These are phyloP conservation scores for Rhodotorula graminis DNA, from an alignment of 768 basidiomycete species.

Conservation along the genomic window DNA sequence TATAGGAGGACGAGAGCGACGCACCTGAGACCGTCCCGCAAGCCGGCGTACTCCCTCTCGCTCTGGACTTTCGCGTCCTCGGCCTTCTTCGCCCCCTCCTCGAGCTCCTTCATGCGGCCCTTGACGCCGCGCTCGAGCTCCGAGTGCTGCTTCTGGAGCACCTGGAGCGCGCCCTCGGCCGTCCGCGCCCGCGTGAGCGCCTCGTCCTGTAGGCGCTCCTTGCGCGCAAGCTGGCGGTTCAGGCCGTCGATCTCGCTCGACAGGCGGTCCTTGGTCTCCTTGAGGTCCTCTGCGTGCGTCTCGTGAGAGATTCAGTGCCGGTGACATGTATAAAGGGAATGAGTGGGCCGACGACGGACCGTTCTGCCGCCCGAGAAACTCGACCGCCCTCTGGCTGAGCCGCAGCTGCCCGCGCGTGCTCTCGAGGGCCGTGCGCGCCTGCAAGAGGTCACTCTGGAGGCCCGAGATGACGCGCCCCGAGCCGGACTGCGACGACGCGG, in stretches of 20 bases:
- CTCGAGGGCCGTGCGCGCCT: conserved; percentile 73
- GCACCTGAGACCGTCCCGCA: conserved; percentile 67
- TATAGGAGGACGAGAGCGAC: neutral
- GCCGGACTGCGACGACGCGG: conserved; percentile 33
- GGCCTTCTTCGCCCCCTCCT: conserved; percentile 7
- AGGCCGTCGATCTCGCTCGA: conserved; percentile 79
- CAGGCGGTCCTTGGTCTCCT: conserved; percentile 76
- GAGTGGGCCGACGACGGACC: conserved; percentile 10
- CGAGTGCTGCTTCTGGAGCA: conserved; percentile 68
- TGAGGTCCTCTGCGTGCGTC: conserved; percentile 65
- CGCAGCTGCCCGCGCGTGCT: conserved; percentile 78
- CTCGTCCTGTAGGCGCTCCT: conserved; percentile 81
- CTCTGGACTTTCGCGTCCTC: conserved; percentile 59
- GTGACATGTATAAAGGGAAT: too few species aligned
- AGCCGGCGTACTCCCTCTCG: conserved; percentile 73
- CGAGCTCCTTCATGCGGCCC: conserved; percentile 68
- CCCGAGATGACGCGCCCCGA: conserved; percentile 85
- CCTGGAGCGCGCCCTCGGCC: conserved; percentile 69
- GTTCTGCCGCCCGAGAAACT: conserved; percentile 50
- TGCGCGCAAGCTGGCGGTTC: conserved; percentile 80
- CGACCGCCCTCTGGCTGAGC: conserved; percentile 73
- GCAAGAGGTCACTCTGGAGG: conserved; percentile 74
- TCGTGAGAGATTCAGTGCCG: conserved; percentile 33
- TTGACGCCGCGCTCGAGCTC: conserved; percentile 66
- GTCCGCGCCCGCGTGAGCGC: conserved; percentile 79